phyloP scores from a whole-genome alignment of 768 basidiomycete genomes.

The Xanthoconium stramineum region DNA sequence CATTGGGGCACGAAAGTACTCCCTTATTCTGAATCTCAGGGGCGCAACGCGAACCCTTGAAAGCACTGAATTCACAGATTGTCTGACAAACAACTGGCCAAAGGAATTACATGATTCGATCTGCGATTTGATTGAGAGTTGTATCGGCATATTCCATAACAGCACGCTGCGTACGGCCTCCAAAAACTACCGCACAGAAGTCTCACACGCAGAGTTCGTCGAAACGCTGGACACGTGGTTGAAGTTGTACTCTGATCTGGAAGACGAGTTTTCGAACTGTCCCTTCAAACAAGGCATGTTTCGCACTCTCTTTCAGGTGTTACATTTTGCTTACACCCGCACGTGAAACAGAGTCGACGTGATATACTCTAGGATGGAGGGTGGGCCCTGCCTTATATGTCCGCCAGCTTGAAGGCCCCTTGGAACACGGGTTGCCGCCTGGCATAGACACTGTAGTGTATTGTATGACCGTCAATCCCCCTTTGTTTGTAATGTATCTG shows the following conservation, averaged over 20 bases:
- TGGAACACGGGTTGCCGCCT: no score
- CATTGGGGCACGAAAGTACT: neutral
- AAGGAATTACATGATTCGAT: neutral
- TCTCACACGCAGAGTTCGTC: neutral
- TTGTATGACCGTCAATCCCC: no score
- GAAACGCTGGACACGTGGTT: neutral
- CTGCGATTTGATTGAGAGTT: neutral
- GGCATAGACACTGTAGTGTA: no score
- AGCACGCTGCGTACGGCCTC: neutral
- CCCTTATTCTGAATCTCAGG: no score
- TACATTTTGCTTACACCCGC: neutral
- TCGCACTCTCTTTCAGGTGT: no score
- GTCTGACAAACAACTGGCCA: no score
- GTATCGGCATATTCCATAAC: neutral
- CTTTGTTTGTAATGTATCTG: no score
- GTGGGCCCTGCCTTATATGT: no score
- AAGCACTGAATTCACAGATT: no score
- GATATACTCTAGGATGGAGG: neutral
- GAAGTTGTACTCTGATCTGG: neutral
- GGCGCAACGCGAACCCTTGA: no score
- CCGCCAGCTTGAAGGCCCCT: no score
- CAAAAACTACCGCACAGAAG: neutral
- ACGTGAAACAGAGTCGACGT: neutral
- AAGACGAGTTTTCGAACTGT: slow-evolving; percentile 1
- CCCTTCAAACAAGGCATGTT: neutral